A percentile compares a stretch with the other conserved stretches of the same genome.
Evolutionary conservation across 225 moss, liverwort and hornwort genomes (phyloP).

Genomic region (Polytrichum commune): DNA sequence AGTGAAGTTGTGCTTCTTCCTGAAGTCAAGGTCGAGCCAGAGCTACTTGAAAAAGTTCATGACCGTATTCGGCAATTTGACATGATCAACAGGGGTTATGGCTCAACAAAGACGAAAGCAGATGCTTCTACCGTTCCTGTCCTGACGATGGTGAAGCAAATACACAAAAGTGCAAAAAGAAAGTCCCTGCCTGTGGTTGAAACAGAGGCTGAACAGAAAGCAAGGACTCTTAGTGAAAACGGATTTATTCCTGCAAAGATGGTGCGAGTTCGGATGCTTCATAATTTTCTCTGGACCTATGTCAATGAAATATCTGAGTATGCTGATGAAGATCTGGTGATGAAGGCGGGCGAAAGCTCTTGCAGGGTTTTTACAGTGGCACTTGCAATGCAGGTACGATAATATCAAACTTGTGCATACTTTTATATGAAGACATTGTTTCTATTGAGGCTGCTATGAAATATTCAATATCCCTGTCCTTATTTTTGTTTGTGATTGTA

Average conservation of each 20-base stretch:
- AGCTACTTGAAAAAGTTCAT: constrained; percentile 77
- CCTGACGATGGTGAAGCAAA: constrained; percentile 72
- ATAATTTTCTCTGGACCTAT: constrained; percentile 81
- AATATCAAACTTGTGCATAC: background rate
- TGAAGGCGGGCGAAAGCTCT: constrained; percentile 57
- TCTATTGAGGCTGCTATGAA: background rate
- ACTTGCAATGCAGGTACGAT: constrained; percentile 60
- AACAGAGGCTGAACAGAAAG: constrained; percentile 51
- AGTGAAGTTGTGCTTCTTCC: constrained; percentile 90
- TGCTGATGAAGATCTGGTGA: constrained; percentile 52
- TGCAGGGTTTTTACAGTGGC: constrained; percentile 78
- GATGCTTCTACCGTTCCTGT: constrained; percentile 71
- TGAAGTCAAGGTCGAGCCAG: constrained; percentile 67
- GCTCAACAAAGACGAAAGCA: constrained; percentile 62
- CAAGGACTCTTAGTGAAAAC: constrained; percentile 76
- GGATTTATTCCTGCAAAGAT: constrained; percentile 97
- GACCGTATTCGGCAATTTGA: constrained; percentile 91
- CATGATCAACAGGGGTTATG: constrained; percentile 82
- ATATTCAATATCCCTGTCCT: constrained; percentile 1
- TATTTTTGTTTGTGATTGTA: background rate
- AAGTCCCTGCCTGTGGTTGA: constrained; percentile 35
- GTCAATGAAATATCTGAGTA: constrained; percentile 61
- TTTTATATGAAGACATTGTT: background rate
- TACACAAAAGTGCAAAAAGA: constrained; percentile 53
- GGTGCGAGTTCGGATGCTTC: constrained; percentile 96